These are phyloP conservation scores for Diversispora eburnea DNA, from an alignment of 192 early-diverging fungal genomes.

Conservation along the genomic window DNA sequence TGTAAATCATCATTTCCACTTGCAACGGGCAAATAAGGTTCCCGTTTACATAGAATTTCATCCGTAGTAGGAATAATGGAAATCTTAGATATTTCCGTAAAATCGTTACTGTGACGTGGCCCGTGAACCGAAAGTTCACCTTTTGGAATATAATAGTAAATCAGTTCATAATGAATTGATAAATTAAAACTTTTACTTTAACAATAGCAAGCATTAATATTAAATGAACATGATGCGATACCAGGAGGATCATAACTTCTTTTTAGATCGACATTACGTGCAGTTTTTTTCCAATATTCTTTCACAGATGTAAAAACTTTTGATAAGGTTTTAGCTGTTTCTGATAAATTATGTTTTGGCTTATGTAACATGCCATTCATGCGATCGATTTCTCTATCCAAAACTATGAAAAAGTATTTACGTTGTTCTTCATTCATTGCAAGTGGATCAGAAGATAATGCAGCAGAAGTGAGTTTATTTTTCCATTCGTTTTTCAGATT, in stretches of 20 bases:
- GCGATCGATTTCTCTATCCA: constrained; percentile 7
- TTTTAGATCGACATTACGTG: not conserved
- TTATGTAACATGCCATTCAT: constrained; percentile 1
- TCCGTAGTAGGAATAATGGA: constrained; percentile 50
- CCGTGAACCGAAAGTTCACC: constrained; percentile 39
- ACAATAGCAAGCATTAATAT: too few species aligned
- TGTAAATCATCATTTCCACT: constrained; percentile 40
- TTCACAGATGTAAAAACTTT: not conserved
- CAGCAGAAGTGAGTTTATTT: not conserved
- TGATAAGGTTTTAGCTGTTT: not conserved
- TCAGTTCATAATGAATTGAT: too few species aligned
- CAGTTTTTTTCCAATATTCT: not conserved
- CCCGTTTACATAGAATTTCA: constrained; percentile 41
- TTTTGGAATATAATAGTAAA: not conserved
- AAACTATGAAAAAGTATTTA: constrained; percentile 12
- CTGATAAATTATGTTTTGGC: not conserved
- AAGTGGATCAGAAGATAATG: not conserved
- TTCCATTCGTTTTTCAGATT: constrained; percentile 10
- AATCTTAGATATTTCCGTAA: constrained; percentile 41
- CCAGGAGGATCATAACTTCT: constrained; percentile 4
- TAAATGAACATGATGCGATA: not conserved
- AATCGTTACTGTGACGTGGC: constrained; percentile 56
- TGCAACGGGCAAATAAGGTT: constrained; percentile 48
- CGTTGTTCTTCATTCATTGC: not conserved
- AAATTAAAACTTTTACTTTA: too few species aligned